Evolutionary conservation across 768 basidiomycete species (phyloP).

Genomic region (Kondoa subrosea): DNA sequence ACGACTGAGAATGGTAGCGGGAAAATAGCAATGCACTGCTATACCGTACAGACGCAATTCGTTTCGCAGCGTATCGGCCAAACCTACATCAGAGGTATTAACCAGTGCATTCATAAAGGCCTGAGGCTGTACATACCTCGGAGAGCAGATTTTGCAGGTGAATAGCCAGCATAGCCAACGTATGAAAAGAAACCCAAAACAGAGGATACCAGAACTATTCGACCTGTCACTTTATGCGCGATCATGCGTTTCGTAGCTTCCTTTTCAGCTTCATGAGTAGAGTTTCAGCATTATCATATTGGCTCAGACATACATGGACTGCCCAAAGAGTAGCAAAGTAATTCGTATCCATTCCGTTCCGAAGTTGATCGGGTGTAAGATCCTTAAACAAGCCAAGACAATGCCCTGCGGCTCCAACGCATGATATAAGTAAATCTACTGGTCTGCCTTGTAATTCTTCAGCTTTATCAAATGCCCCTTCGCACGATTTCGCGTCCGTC

Average conservation of each 20-base stretch:
- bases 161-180: conserved; percentile 60
- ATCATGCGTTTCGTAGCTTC: conserved; percentile 52
- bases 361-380: conserved; percentile 44
- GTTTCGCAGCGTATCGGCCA: conserved; percentile 64
- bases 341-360: conserved; percentile 41
- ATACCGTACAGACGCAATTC: conserved; percentile 65
- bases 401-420: conserved; percentile 49
- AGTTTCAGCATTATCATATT: not conserved
- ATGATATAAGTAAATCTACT: conserved; percentile 63
- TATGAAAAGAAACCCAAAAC: conserved; percentile 58
- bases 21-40: conserved; percentile 63
- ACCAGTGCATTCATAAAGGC: no score
- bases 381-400: conserved; percentile 60
- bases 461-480: conserved; percentile 48
- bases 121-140: no score
- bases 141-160: conserved; percentile 70
- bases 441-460: conserved; percentile 40
- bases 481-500: conserved; percentile 40
- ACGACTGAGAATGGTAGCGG: conserved; percentile 56
- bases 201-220: conserved; percentile 52
- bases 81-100: conserved; percentile 38
- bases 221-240: conserved; percentile 43
- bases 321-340: conserved; percentile 46
- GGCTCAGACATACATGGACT: conserved; percentile 37
- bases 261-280: conserved; percentile 33